Base-by-base conservation (phyloP, 192 early-diverging fungal genomes). In the Coemansia sp. region DNA sequence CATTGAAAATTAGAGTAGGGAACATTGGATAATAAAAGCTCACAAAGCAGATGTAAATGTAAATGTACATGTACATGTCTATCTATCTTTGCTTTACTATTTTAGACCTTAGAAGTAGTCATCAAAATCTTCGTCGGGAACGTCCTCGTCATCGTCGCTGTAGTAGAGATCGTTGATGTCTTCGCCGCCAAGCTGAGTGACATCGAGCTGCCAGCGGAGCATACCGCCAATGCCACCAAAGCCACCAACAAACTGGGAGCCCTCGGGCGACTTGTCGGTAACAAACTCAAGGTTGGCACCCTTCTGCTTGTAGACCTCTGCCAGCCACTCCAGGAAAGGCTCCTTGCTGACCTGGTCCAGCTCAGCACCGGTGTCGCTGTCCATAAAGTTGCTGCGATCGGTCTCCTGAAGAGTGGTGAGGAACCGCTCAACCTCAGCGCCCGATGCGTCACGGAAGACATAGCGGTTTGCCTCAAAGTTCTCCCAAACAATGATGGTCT, bases 221-320 rank as follows among this genome's bases (percentile, higher is more conserved):
- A 95, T 67, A 17, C 93, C 96, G 54, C 95, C 97, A 69, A 99
- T 97, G 48, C 97, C 97, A 83, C 97, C 97, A 82, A 99, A 99
- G 25, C 97, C 97, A 72, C 92, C 93, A 63, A 97, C 94, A 84
- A 98, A 99, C 83, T 98, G 95, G 34, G 94, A 91, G 49, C 96
- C 96, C 82, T 97, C 96, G 66, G 92, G 92, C 36, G 96, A 96
- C 68, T 89, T 84, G 86, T 99, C 94, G 33, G 96, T 97, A 54
- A 99, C 88, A 80, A 96, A 96, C 82, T 99, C 97, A 12, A 99
- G 85, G 20, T 80, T 84, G 29, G 96, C 93, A 70, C 88, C 97
- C 71, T 93, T 96, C 60, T 99, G 89, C 84, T 96, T 96, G 88
- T 99, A 99, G 68, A 94, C 87, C 65, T 97, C 94, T 48, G 97